Conservation (phyloP, 2,329 filamentous ascomycete species). For the Beauveria varroae region DNA sequence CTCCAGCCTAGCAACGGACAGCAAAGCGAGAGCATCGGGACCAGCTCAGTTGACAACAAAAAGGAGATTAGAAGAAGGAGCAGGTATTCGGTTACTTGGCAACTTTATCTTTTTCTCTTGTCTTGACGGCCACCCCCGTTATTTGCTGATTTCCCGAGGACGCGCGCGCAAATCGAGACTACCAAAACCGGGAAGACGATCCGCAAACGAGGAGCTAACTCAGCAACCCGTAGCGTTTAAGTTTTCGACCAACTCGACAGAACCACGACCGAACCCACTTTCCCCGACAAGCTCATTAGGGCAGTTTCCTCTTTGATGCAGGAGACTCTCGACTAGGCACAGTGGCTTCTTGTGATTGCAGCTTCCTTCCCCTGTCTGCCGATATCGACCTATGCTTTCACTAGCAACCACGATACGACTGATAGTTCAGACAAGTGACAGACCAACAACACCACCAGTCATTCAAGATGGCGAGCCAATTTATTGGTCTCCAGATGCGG, state of each 20-base stretch:
- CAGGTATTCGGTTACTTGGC: conserved; percentile 9
- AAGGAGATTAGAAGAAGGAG: neutral
- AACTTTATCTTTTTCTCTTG: neutral
- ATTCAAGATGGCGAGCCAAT: conserved; percentile 47
- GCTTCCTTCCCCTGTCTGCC: neutral
- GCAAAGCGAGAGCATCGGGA: neutral
- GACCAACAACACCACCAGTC: neutral
- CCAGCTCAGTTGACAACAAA: neutral
- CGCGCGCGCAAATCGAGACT: neutral
- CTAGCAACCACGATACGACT: neutral
- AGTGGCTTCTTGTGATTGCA: conserved; percentile 1
- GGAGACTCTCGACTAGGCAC: neutral
- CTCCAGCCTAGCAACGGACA: neutral
- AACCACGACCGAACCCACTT: neutral
- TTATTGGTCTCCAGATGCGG: conserved; percentile 69
- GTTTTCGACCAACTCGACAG: neutral
- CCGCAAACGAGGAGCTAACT: neutral
- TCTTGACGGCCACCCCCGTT: neutral
- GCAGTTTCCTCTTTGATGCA: conserved; percentile 4
- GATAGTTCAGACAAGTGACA: neutral
- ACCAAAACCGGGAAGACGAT: neutral
- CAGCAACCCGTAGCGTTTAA: neutral
- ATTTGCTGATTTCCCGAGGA: neutral
- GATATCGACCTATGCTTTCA: neutral
- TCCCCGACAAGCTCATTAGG: neutral